phyloP scores from a whole-genome alignment of 176 grass and related monocot species.

The Cocos nucifera region DNA sequence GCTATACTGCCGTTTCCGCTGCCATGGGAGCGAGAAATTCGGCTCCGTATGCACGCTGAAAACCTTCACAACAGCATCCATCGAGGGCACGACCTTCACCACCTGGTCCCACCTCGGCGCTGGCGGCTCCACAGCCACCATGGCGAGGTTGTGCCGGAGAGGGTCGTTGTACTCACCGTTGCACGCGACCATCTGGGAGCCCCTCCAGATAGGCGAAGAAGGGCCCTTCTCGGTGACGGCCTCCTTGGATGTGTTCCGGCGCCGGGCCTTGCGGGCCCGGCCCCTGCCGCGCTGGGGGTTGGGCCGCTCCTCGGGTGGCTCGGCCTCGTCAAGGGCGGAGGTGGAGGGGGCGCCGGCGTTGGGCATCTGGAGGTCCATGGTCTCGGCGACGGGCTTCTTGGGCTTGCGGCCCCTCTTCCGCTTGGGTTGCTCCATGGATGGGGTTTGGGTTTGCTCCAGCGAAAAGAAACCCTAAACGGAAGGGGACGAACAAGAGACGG shows the following conservation, averaged over 20 bases:
- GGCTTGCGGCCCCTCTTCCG: conserved; percentile 16
- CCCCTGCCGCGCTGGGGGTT: conserved; percentile 9
- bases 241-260: not conserved
- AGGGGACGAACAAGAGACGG: too few relatives aligned
- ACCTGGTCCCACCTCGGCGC: conserved; percentile 73
- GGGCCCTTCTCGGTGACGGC: not conserved
- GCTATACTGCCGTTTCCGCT: conserved; percentile 88
- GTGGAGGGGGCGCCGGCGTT: not conserved
- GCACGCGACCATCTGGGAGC: conserved; percentile 6
- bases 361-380: conserved; percentile 15
- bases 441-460: not conserved
- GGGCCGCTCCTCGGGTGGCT: conserved; percentile 8
- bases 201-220: conserved; percentile 2
- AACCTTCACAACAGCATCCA: conserved; percentile 95
- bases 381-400: not conserved
- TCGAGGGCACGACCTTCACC: conserved; percentile 62
- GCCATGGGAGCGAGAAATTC: conserved; percentile 93
- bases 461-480: too few relatives aligned
- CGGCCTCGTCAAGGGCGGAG: conserved; percentile 24
- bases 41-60: conserved; percentile 94
- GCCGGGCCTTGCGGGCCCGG: conserved; percentile 1
- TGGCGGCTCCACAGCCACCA: conserved; percentile 18
- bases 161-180: conserved; percentile 1
- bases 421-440: conserved; percentile 13
- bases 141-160: too few relatives aligned